These are phyloP conservation scores for Diaporthe ampelina DNA, from an alignment of 2,329 filamentous ascomycete genomes.

Conservation along the genomic window DNA sequence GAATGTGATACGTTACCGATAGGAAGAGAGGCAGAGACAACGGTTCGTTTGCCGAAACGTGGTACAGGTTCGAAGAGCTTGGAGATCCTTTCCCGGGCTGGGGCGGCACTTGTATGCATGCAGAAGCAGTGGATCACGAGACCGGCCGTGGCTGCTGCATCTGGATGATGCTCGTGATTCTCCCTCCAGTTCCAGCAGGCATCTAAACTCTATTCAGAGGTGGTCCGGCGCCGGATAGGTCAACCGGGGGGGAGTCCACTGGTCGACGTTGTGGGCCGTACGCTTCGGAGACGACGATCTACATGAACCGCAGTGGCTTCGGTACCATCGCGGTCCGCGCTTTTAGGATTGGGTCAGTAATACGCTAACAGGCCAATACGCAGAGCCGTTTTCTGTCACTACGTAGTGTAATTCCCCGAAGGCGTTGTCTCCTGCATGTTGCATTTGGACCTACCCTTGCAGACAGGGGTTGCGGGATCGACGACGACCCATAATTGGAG, in stretches of 20 bases:
- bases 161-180: neutral
- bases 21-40: neutral
- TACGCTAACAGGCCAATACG: neutral
- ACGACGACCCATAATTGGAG: neutral
- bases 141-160: neutral
- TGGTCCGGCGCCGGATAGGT: neutral
- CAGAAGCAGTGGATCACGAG: slow-evolving; percentile 2
- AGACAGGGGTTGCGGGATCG: neutral
- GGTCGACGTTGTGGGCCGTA: neutral
- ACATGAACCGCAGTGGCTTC: neutral
- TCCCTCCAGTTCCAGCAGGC: neutral
- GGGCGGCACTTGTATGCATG: slow-evolving; percentile 16
- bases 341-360: neutral
- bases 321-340: neutral
- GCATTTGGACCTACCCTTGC: neutral
- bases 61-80: neutral
- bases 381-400: slow-evolving; percentile 13
- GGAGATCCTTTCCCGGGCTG: slow-evolving; percentile 10
- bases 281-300: slow-evolving; percentile 1
- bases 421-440: slow-evolving; percentile 6
- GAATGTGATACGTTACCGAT: slow-evolving; percentile 20
- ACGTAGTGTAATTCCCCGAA: neutral
- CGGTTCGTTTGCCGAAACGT: slow-evolving; percentile 5
- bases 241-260: neutral
- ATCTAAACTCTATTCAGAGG: neutral